Percentiles rank a stretch among this genome's conserved stretches.
These are phyloP conservation scores for Castanea mollissima DNA, from an alignment of 306 rosid species.

Conservation along the genomic window DNA sequence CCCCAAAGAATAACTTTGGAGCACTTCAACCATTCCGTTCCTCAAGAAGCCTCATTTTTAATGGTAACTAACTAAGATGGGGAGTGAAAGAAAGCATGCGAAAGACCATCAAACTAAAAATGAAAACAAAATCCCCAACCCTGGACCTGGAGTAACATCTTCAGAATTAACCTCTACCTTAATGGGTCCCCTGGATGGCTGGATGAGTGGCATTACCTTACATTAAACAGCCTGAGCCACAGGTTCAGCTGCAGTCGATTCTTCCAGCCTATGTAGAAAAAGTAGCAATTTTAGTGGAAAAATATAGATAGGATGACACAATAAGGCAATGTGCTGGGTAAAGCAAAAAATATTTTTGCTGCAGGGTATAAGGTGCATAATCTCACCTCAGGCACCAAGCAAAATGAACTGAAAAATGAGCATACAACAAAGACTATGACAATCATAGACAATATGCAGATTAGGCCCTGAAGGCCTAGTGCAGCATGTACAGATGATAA, in stretches of 20 bases:
- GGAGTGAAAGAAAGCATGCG: neutral
- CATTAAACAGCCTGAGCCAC: constrained; percentile 66
- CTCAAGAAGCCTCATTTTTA: neutral
- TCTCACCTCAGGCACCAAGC: neutral
- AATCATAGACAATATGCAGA: neutral
- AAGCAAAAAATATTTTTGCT: neutral
- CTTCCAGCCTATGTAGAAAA: constrained; percentile 62
- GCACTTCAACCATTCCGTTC: neutral
- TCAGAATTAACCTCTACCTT: constrained; percentile 24
- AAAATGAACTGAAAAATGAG: neutral
- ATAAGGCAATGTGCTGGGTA: neutral
- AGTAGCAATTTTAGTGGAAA: constrained; percentile 3
- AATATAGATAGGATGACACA: constrained; percentile 1
- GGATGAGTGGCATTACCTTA: constrained; percentile 15
- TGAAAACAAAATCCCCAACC: constrained; percentile 6
- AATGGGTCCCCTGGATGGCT: constrained; percentile 17
- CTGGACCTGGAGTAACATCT: constrained; percentile 18
- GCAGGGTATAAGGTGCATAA: neutral
- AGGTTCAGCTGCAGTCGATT: constrained; percentile 52
- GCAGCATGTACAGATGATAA: neutral
- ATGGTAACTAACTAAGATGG: neutral
- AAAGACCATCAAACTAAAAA: neutral
- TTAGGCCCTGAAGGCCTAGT: neutral
- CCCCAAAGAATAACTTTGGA: neutral
- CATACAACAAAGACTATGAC: neutral